Evolutionary conservation across 257 asterid species (phyloP).

Genomic region (Nicotiana undulata): DNA sequence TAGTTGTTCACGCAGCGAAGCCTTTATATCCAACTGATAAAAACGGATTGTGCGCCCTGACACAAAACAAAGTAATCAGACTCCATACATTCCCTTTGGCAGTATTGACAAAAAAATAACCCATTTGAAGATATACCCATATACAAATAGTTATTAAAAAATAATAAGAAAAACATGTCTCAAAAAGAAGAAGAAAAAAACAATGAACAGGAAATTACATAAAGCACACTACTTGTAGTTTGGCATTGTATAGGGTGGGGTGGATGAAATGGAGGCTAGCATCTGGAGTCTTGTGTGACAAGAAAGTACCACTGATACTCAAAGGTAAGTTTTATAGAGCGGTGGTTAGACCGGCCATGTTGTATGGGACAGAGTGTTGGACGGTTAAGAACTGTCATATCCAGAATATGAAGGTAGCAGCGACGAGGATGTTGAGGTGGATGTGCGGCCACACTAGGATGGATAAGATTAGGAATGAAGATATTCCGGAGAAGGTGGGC

Average conservation of each 20-base stretch:
- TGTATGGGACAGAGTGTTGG: too few relatives aligned
- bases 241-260: neutral
- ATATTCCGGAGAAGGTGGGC: too few relatives aligned
- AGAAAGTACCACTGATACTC: too few relatives aligned
- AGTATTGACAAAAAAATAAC: neutral
- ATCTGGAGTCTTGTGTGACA: too few relatives aligned
- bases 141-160: neutral
- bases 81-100: neutral
- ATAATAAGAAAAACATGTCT: neutral
- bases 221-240: neutral
- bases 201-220: neutral
- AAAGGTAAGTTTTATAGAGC: too few relatives aligned
- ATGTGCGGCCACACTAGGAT: too few relatives aligned
- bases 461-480: too few relatives aligned
- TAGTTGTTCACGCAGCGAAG: conserved; percentile 55
- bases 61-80: neutral
- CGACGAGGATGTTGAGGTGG: too few relatives aligned
- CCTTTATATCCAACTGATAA: conserved; percentile 39
- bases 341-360: too few relatives aligned
- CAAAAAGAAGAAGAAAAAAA: neutral
- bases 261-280: too few relatives aligned
- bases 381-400: too few relatives aligned
- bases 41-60: conserved; percentile 64
- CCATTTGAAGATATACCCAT: neutral
- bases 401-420: too few relatives aligned